These are phyloP conservation scores for Aspergillus texensis DNA, from an alignment of 2,329 filamentous ascomycete species.

Conservation along the genomic window DNA sequence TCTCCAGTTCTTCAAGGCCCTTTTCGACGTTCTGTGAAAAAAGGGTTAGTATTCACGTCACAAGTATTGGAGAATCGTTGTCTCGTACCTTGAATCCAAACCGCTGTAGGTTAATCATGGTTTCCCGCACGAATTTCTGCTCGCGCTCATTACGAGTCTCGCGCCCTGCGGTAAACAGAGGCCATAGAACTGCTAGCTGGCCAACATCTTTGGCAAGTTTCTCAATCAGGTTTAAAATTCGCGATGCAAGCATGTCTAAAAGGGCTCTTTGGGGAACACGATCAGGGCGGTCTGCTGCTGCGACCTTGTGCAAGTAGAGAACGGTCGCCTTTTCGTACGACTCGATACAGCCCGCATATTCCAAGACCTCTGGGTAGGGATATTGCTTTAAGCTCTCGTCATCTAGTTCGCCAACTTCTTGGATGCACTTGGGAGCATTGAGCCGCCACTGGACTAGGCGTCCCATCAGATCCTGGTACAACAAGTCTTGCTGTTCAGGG, in stretches of 20 bases:
- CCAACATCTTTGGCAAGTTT: constrained; percentile 38
- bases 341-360: constrained; percentile 40
- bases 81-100: constrained; percentile 33
- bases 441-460: constrained; percentile 33
- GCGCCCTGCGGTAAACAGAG: constrained; percentile 38
- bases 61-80: not conserved
- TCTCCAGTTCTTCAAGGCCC: constrained; percentile 32
- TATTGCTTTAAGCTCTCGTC: constrained; percentile 31
- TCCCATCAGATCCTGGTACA: constrained; percentile 33
- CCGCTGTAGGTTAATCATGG: constrained; percentile 30
- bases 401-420: constrained; percentile 30
- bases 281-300: constrained; percentile 32
- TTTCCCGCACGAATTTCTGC: constrained; percentile 35
- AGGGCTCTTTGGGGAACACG: constrained; percentile 28
- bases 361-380: constrained; percentile 33
- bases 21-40: constrained; percentile 32
- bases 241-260: constrained; percentile 32
- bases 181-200: constrained; percentile 37
- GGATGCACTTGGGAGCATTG: constrained; percentile 31
- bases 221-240: constrained; percentile 33
- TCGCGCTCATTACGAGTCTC: constrained; percentile 32
- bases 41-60: constrained; percentile 2
- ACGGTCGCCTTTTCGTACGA: constrained; percentile 42
- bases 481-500: constrained; percentile 31
- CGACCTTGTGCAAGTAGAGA: constrained; percentile 37